Percentiles rank a stretch among this genome's conserved stretches.
Evolutionary conservation across 306 rosid species (phyloP).

Genomic region (Crotalaria pallida): DNA sequence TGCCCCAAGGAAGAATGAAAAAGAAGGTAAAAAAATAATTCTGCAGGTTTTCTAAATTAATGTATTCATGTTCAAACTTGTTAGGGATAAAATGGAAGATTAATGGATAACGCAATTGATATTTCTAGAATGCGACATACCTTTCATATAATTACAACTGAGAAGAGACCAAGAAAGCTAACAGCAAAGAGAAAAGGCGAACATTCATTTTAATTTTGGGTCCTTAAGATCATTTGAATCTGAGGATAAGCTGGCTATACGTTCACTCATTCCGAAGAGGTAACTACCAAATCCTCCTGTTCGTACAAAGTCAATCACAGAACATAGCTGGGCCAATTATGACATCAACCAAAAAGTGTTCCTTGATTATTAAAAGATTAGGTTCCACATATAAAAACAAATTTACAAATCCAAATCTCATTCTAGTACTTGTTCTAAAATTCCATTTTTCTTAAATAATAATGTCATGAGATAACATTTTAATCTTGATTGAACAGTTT

Average conservation of each 20-base stretch:
- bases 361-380: neutral
- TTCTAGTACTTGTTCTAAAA: neutral
- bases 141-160: conserved; percentile 49
- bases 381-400: neutral
- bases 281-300: conserved; percentile 54
- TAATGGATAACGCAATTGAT: neutral
- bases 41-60: too few species aligned
- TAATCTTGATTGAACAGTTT: neutral
- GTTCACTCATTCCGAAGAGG: conserved; percentile 47
- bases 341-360: neutral
- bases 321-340: neutral
- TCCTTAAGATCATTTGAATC: conserved; percentile 30
- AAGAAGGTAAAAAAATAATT: too few species aligned
- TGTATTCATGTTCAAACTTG: neutral
- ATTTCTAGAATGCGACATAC: conserved; percentile 21
- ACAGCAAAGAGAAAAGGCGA: conserved; percentile 48
- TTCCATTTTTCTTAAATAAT: neutral
- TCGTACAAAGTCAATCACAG: conserved; percentile 5
- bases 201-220: conserved; percentile 43
- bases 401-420: conserved; percentile 13
- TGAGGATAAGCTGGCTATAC: conserved; percentile 25
- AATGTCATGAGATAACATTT: conserved; percentile 1
- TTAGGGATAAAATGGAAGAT: neutral
- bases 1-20: too few species aligned
- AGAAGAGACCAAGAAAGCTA: conserved; percentile 52